These are phyloP conservation scores for Cercophora sp. DNA, from an alignment of 495 filamentous ascomycete species.

Conservation along the genomic window DNA sequence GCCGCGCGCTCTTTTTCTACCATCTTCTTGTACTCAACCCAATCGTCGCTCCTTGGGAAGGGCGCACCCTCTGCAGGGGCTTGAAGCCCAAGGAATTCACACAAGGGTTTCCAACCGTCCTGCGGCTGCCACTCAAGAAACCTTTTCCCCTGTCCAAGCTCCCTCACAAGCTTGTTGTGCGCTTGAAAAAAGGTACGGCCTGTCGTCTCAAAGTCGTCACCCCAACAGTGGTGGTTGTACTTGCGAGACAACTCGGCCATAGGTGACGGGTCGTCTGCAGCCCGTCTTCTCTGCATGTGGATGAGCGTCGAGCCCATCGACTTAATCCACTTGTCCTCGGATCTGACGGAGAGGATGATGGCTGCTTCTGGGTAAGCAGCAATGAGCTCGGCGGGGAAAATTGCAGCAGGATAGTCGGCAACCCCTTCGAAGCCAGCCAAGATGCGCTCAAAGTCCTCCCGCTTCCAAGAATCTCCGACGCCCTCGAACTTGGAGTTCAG, in stretches of 20 bases:
- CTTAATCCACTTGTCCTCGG: slow-evolving; percentile 41
- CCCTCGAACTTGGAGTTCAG: slow-evolving; percentile 29
- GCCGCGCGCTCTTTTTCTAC: slow-evolving; percentile 13
- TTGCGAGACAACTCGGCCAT: slow-evolving; percentile 25
- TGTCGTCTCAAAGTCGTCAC: slow-evolving; percentile 24
- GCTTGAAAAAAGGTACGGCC: slow-evolving; percentile 29
- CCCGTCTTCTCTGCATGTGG: slow-evolving; percentile 24
- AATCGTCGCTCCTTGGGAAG: slow-evolving; percentile 17
- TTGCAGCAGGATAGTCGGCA: slow-evolving; percentile 35
- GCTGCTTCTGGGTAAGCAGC: slow-evolving; percentile 40
- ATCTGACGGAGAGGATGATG: slow-evolving; percentile 39
- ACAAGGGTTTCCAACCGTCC: slow-evolving; percentile 65
- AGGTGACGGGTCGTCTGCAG: slow-evolving; percentile 16
- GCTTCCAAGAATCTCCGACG: slow-evolving; percentile 15
- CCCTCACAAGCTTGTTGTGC: slow-evolving; percentile 27
- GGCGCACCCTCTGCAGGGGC: slow-evolving; percentile 45
- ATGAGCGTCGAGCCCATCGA: slow-evolving; percentile 38
- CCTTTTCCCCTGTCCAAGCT: slow-evolving; percentile 17
- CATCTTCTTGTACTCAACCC: slow-evolving; percentile 18
- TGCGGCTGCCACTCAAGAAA: slow-evolving; percentile 62
- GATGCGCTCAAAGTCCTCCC: slow-evolving; percentile 27
- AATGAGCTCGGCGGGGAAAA: slow-evolving; percentile 39
- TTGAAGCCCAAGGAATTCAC: slow-evolving; percentile 59
- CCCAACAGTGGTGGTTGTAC: slow-evolving; percentile 31
- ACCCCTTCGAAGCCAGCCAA: slow-evolving; percentile 24